Base-by-base conservation (phyloP, 1,139 yeast genomes). In the Tardiomyces digboiensis region DNA sequence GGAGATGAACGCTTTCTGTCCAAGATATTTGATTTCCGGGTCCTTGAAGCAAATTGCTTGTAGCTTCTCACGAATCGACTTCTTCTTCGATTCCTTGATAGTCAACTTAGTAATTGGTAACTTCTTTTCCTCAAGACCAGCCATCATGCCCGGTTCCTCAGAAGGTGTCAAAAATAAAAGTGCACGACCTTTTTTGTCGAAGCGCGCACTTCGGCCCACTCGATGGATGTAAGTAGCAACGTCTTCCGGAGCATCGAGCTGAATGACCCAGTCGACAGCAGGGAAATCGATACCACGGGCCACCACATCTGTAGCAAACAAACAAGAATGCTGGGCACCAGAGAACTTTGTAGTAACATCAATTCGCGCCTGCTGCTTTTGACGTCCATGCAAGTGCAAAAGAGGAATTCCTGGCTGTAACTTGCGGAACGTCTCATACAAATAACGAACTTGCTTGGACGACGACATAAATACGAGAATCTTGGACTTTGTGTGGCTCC, bases 241-340 rank as follows among this genome's bases (percentile, higher is more conserved):
- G 62, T 89, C 97, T 62, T 91, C 99, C 0, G 99, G 98, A 52
- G 95, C 86, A 64, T 91, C 99, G 0, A 88, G 76, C 64, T 91
- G 99, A 12, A 91, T 71, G 19, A 91, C 97, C 99, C 99, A 91
- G 58, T 91, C 97, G 45, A 91, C 87, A 1, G 95, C 83, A 0
- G 99, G 98, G 67, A 93, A 89, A 66, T 91, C 99, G 45, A 91
- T 75, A 13, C 99, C 99, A 62, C 99, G 74, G 1, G 99, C 97
- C 22, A 89, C 97, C 45, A 91, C 86, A 67, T 91, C 99, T 0
- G 99, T 91, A 2, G 97, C 95, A 61, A 91, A 83, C 41, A 91
- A 67, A 67, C 97, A 89, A 13, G 87, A 91, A 49, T 85, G 79
- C 53, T 84, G 88, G 1, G 97, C 86, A 46, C 82, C 79, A 13